These are phyloP conservation scores for Paraconiothyrium sp. DNA, from an alignment of 2,329 filamentous ascomycete genomes.

Conservation along the genomic window DNA sequence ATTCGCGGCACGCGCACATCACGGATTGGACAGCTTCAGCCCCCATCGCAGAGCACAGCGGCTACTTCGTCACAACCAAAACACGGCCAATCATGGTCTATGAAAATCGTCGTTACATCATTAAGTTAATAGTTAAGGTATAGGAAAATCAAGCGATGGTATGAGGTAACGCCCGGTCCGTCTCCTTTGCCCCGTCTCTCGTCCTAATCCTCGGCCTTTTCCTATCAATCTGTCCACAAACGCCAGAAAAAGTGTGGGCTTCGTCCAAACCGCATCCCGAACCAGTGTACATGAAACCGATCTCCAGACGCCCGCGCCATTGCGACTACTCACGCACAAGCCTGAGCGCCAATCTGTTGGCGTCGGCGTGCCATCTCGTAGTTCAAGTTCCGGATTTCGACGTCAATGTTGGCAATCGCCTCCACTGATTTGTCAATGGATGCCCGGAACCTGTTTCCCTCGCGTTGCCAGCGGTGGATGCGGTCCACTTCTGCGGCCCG, in stretches of 20 bases:
- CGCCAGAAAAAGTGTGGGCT: conserved; percentile 45
- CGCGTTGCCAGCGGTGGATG: conserved; percentile 78
- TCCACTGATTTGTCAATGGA: conserved; percentile 74
- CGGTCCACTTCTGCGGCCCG: conserved; percentile 78
- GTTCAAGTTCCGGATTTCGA: conserved; percentile 73
- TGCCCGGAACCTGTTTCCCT: conserved; percentile 69
- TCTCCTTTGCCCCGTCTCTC: conserved; percentile 35
- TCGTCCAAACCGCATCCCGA: conserved; percentile 38
- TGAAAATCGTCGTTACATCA: conserved; percentile 41
- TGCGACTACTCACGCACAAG: conserved; percentile 45
- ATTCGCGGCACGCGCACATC: conserved; percentile 52
- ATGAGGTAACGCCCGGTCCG: conserved; percentile 48
- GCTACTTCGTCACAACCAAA: conserved; percentile 43
- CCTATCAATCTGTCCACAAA: conserved; percentile 41
- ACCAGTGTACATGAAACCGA: conserved; percentile 49
- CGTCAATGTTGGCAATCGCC: conserved; percentile 75
- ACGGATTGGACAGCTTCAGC: conserved; percentile 52
- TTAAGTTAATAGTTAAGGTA: conserved; percentile 41
- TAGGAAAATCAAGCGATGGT: conserved; percentile 46
- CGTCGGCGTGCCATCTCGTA: conserved; percentile 59
- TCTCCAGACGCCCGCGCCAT: conserved; percentile 40
- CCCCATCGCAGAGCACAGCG: conserved; percentile 50
- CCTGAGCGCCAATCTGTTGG: conserved; percentile 40
- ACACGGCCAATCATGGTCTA: conserved; percentile 44
- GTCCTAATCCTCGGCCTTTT: conserved; percentile 41